Evolutionary conservation across 208 protist genomes (phyloP), one percentile per base, ranked within the genome.

Genomic region (Leishmania arabica): DNA sequence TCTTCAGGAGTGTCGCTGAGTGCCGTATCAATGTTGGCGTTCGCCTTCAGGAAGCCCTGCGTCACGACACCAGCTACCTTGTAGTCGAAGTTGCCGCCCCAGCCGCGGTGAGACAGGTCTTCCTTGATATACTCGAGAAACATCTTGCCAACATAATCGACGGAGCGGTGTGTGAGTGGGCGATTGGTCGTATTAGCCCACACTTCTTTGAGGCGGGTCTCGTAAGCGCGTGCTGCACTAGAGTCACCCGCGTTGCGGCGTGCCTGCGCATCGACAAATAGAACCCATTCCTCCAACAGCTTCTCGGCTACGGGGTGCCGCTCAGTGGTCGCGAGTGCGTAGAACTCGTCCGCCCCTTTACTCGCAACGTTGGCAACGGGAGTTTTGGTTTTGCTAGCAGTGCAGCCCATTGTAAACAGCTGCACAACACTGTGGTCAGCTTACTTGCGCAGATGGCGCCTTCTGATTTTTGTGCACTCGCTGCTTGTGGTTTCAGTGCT

Each of bases 31-130:
- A 97, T 79, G 27, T 79, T 91, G 13, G 90, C 94, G 71, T 78
- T 95, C 3, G 88, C 89, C 72, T 93, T 93, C 34, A 97, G 45
- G 78, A 93, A 96, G 4, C 94, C 94, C 78, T 95, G 90, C 53
- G 90, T 89, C 8, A 83, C 78, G 0, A 95, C 89, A 3, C 94
- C 94, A 34, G 90, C 90, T 15, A 97, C 92, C 73, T 90, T 91
- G 82, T 97, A 97, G 74, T 96, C 90, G 76, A 97, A 97, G 60
- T 93, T 94, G 34, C 94, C 94, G 19, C 91, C 90, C 94, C 94
- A 97, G 40, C 88, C 88, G 8, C 91, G 86, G 58, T 86, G 77
- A 24, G 84, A 90, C 15, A 97, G 84, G 54, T 97, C 92, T 17
- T 82, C 84, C 76, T 89, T 92, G 64, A 97, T 85, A 82, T 94